Evolutionary conservation across 495 filamentous ascomycete species (phyloP).

Genomic region (Aspergillus coremiiformis): DNA sequence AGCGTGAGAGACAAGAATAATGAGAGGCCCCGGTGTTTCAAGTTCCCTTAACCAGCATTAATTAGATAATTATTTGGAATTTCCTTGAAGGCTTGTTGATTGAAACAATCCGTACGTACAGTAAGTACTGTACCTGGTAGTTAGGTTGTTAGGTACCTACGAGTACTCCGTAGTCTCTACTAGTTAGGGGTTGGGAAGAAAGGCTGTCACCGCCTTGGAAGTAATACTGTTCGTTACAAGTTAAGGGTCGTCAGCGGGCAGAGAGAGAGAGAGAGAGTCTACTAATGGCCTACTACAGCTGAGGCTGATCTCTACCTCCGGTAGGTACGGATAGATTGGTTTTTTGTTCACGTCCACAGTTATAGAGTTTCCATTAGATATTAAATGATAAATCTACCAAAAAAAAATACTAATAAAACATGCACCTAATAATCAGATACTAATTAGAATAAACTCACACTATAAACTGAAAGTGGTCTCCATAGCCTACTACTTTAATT

Average conservation of each 20-base stretch:
- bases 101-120: neutral
- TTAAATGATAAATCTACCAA: neutral
- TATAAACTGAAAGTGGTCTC: neutral
- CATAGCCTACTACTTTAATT: neutral
- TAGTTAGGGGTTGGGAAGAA: neutral
- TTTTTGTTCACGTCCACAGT: too few relatives aligned
- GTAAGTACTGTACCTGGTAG: too few relatives aligned
- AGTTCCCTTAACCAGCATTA: slow-evolving; percentile 16
- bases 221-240: neutral
- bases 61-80: slow-evolving; percentile 20
- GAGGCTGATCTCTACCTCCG: too few relatives aligned
- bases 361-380: too few relatives aligned
- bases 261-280: too few relatives aligned
- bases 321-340: too few relatives aligned
- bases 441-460: neutral
- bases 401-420: neutral
- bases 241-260: neutral
- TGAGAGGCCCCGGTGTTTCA: slow-evolving; percentile 22
- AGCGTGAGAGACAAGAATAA: slow-evolving; percentile 14
- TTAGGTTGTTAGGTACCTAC: too few relatives aligned
- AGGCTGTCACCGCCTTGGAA: neutral
- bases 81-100: slow-evolving; percentile 6
- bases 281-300: too few relatives aligned
- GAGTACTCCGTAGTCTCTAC: too few relatives aligned
- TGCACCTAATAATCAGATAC: neutral